Evolutionary conservation across 139 green algal genomes (phyloP).

Genomic region (Coccomyxa sp.): DNA sequence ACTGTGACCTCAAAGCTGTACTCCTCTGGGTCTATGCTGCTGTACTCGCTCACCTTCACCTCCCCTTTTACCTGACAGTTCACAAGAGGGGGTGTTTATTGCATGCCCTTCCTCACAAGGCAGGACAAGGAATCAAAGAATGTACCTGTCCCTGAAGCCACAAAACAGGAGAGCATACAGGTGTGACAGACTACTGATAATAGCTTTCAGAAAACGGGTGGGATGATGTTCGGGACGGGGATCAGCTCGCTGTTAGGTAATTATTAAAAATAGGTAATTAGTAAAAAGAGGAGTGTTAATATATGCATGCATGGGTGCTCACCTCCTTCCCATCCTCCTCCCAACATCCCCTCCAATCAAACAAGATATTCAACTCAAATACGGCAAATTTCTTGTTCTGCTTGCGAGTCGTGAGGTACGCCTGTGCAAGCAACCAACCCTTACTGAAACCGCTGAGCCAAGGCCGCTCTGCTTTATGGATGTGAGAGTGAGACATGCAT

Average conservation of each 20-base stretch:
- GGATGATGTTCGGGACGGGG: not conserved
- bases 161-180: not conserved
- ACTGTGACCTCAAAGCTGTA: slow-evolving; percentile 40
- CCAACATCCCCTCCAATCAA: slow-evolving; percentile 44
- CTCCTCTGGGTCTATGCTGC: slow-evolving; percentile 54
- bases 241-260: not conserved
- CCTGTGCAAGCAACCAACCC: slow-evolving; percentile 33
- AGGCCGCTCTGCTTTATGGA: not conserved
- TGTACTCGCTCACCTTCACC: slow-evolving; percentile 56
- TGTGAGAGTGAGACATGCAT: not conserved
- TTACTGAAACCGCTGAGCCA: not conserved
- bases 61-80: slow-evolving; percentile 33
- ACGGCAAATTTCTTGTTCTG: slow-evolving; percentile 69
- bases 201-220: not conserved
- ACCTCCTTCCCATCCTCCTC: slow-evolving; percentile 10
- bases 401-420: slow-evolving; percentile 62
- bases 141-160: not conserved
- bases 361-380: slow-evolving; percentile 60
- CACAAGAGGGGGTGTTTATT: not conserved
- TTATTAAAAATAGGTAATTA: not conserved
- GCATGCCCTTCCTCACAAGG: not conserved
- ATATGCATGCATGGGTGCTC: too few relatives aligned
- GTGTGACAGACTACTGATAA: not conserved
- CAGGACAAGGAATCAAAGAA: not conserved
- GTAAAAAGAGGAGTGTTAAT: too few relatives aligned